Evolutionary conservation across 176 grass and related monocot species (phyloP).

Genomic region (Phyllostachys edulis): DNA sequence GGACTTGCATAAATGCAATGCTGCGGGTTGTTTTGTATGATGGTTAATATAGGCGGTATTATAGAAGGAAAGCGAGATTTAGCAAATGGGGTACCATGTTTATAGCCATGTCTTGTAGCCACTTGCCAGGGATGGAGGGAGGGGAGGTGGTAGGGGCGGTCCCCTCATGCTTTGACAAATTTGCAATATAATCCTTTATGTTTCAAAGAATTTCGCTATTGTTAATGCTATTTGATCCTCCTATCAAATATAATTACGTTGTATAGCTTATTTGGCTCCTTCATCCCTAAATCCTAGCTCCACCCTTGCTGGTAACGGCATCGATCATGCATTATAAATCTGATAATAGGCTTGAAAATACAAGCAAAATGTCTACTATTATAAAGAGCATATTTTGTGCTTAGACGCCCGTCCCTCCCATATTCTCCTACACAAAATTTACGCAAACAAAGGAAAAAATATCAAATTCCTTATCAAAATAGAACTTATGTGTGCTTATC

Average conservation of each 20-base stretch:
- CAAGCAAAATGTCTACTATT: background rate
- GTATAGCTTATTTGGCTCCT: too few relatives aligned
- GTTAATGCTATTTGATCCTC: too few relatives aligned
- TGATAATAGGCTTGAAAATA: background rate
- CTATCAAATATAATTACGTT: too few relatives aligned
- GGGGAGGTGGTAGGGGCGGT: too few relatives aligned
- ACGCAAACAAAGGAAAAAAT: background rate
- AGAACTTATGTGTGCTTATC: background rate
- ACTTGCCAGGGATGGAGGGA: too few relatives aligned
- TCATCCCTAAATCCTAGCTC: too few relatives aligned
- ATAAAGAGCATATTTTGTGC: background rate
- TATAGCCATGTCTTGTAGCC: too few relatives aligned
- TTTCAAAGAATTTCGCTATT: too few relatives aligned
- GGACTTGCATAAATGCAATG: background rate
- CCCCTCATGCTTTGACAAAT: too few relatives aligned
- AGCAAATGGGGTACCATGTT: too few relatives aligned
- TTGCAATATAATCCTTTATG: too few relatives aligned
- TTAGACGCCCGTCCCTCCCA: background rate
- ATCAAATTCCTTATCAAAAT: background rate
- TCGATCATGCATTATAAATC: background rate
- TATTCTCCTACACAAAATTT: background rate
- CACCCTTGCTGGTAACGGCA: background rate
- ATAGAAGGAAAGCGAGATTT: too few relatives aligned
- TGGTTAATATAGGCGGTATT: background rate
- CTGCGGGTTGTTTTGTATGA: background rate